Base-by-base conservation (phyloP, 2,329 filamentous ascomycete genomes). In the Fusarium buharicum region DNA sequence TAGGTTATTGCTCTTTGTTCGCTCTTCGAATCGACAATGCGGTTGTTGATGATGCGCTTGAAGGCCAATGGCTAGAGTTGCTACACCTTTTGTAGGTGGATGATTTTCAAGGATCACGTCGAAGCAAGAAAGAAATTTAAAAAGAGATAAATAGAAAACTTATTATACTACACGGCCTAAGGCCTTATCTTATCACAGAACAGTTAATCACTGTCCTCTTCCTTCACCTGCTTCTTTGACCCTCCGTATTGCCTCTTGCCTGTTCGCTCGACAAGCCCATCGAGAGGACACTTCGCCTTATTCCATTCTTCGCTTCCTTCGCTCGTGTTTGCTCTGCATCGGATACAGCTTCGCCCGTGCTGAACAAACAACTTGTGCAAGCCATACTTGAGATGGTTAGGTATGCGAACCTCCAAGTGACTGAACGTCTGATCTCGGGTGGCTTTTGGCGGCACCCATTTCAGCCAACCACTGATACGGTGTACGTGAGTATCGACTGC, bases 401-500 rank as follows among this genome's bases (percentile, higher is more conserved):
- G 68, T 38, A 71, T 62, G 24, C 68, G 65, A 16, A 71, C 68
- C 48, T 71, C 68, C 24, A 71, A 34, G 39, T 71, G 68, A 45
- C 68, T 69, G 24, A 71, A 71, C 3, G 68, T 57, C 51, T 71
- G 60, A 40, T 71, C 68, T 30, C 68, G 56, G 16, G 67, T 71
- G 7, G 68, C 67, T 37, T 70, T 67, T 7, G 63, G 65, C 2
- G 68, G 68, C 39, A 71, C 55, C 68, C 68, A 71, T 49, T 71
- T 67, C 46, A 71, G 28, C 68, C 68, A 71, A 12, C 68, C 67
- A 16, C 55, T 55, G 10, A 71, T 61, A 10, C 68, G 68, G 43
- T 71, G 67, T 27, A 71, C 68, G 24, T 71, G 68, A 3, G 68
- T 71, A 27, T 71, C 68, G 20, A 71, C 68, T n/a, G 68, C 68